Percentiles rank a stretch among this genome's conserved stretches.
Conservation (phyloP, 495 filamentous ascomycete genomes). For the Aspergillus affinis region DNA sequence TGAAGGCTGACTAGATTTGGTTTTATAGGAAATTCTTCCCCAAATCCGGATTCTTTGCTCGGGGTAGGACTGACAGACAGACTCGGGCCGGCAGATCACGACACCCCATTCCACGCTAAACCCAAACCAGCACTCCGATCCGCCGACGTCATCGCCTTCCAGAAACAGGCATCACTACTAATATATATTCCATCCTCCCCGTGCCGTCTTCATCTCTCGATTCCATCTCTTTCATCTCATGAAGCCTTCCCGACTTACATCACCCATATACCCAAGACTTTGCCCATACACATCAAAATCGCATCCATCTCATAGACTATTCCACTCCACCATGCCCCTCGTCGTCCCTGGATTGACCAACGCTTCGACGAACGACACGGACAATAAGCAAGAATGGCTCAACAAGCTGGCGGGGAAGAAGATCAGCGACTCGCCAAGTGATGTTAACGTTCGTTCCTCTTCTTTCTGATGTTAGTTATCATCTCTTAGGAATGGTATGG, state of each 20-base stretch:
- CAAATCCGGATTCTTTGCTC: too few species aligned
- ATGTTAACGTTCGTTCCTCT: conserved; percentile 45
- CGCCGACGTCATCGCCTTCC: not conserved
- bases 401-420: conserved; percentile 79
- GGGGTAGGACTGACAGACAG: too few species aligned
- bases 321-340: conserved; percentile 69
- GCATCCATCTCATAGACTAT: not conserved
- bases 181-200: not conserved
- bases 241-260: not conserved
- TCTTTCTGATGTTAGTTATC: not conserved
- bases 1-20: too few species aligned
- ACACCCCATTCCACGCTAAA: not conserved
- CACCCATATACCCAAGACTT: not conserved
- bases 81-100: not conserved
- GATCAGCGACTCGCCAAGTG: conserved; percentile 45
- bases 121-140: not conserved
- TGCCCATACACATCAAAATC: not conserved
- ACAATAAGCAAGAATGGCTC: conserved; percentile 60
- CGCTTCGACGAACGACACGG: conserved; percentile 42
- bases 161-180: not conserved
- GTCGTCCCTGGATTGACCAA: conserved; percentile 65
- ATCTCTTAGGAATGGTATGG: not conserved
- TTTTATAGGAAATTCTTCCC: too few species aligned
- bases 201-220: not conserved
- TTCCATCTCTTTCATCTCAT: not conserved